Percentiles rank a stretch among this genome's conserved stretches.
Evolutionary conservation across 2,329 filamentous ascomycete genomes (phyloP).

Genomic region (Chaetomium globosum): DNA sequence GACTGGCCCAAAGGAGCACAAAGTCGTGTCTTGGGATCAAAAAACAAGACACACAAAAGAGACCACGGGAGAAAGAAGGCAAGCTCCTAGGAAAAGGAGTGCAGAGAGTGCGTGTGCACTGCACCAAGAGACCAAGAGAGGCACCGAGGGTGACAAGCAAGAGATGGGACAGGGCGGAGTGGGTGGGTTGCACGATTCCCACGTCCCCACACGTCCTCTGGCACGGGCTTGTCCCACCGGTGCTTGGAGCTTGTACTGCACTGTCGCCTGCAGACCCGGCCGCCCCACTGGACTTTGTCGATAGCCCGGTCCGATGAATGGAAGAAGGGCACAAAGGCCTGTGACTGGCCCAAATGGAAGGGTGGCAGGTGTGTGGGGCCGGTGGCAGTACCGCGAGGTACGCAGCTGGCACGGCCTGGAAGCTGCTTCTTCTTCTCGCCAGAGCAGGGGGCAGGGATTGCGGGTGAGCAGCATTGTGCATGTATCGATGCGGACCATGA

Average conservation of each 20-base stretch:
- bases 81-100: conserved; percentile 25
- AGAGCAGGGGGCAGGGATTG: conserved; percentile 35
- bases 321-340: conserved; percentile 23
- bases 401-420: conserved; percentile 17
- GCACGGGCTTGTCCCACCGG: conserved; percentile 17
- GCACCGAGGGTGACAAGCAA: conserved; percentile 31
- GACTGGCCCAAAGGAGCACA: conserved; percentile 25
- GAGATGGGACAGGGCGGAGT: conserved; percentile 30
- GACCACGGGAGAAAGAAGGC: conserved; percentile 21
- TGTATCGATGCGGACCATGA: conserved; percentile 28
- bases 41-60: conserved; percentile 10
- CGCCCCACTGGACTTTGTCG: conserved; percentile 29
- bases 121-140: conserved; percentile 27
- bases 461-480: conserved; percentile 38
- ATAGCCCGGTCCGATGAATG: conserved; percentile 21
- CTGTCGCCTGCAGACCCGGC: neutral
- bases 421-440: conserved; percentile 32
- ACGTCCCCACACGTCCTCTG: conserved; percentile 26
- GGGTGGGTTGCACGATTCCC: conserved; percentile 34
- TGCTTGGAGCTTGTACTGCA: conserved; percentile 21
- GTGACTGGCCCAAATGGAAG: conserved; percentile 28
- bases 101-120: conserved; percentile 15
- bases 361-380: conserved; percentile 21
- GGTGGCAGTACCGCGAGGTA: conserved; percentile 32
- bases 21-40: conserved; percentile 24